Evolutionary conservation across 208 protist genomes (phyloP), one percentile per base, ranked within the genome.

Genomic region (Leishmania gerbilli): DNA sequence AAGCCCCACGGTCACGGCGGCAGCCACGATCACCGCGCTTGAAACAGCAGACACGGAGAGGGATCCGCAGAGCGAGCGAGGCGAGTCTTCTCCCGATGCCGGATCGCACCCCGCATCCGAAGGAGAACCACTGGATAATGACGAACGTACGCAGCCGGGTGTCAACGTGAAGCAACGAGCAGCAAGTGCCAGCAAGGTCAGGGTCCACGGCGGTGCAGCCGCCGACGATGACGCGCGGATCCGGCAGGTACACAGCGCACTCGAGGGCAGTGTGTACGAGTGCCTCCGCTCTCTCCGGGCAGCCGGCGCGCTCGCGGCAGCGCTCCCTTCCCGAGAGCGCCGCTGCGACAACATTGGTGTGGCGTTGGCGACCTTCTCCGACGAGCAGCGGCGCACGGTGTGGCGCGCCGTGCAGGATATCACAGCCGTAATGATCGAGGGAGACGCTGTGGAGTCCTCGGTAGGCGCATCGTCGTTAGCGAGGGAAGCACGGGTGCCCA

Each of bases 271-370:
- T 49, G 53, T 84, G 31, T 79, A 79, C 74, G n/a, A 71, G 24
- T 84, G 80, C 56, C 47, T 79, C 24, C 58, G 65, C 34, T 74
- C 80, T 71, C 80, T 84, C 62, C 80, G 80, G 13, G 75, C 80
- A 8, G 56, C 75, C 11, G 68, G 80, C 42, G 74, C 68, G 40
- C 67, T 84, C 17, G 45, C 40, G n/a, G 37, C 51, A 1, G 51
- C 74, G 65, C 40, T 31, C 9, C 58, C n/a, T 13, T 64, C 19
- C 6, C 9, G 1, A 3, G 65, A 21, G 24, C 34, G 69, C n/a
- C 13, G 45, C 13, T 0, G n/a, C 3, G n/a, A 42, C 47, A 37
- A 8, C 79, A 34, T 65, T 56, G 7, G 51, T 76, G 47, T 62
- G 47, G 31, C n/a, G 13, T 45, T 58, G 27, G 49, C 72, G 51